Percentiles rank a stretch among this genome's conserved stretches.
Conservation (phyloP, 805 yeast genomes). For the Yarrowia alimentaria region DNA sequence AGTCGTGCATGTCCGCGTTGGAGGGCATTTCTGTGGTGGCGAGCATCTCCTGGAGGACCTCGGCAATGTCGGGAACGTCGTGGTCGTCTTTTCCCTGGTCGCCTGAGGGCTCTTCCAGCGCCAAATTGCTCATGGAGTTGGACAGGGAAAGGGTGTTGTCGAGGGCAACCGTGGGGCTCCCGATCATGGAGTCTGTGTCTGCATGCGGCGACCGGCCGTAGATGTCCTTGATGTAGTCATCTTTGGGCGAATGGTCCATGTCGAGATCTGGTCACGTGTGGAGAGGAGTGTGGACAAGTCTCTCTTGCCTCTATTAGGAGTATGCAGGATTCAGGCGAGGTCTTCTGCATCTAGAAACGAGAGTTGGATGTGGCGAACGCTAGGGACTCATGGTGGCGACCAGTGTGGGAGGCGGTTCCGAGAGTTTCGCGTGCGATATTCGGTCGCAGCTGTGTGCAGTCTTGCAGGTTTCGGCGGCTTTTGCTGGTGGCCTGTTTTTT, state of each 20-base stretch:
- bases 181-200: slow-evolving; percentile 4
- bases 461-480: too few relatives aligned
- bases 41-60: slow-evolving; percentile 15
- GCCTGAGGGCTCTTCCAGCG: not conserved
- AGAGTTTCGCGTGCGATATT: too few relatives aligned
- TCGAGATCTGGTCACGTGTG: slow-evolving; percentile 4
- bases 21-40: slow-evolving; percentile 12
- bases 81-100: not conserved
- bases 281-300: too few relatives aligned
- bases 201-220: slow-evolving; percentile 14
- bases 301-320: too few relatives aligned
- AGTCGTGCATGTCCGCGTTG: not conserved
- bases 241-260: slow-evolving; percentile 10
- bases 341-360: too few relatives aligned
- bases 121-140: slow-evolving; percentile 11
- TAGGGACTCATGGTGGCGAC: too few relatives aligned
- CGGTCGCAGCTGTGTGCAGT: too few relatives aligned
- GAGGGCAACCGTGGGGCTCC: slow-evolving; percentile 10
- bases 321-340: too few relatives aligned
- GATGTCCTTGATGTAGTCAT: slow-evolving; percentile 25
- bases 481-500: too few relatives aligned
- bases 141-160: slow-evolving; percentile 5
- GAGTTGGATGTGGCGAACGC: too few relatives aligned
- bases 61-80: slow-evolving; percentile 16
- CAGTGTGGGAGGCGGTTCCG: too few relatives aligned